These are phyloP conservation scores for Sporothrix schenckii DNA, from an alignment of 2,329 filamentous ascomycete genomes.

Conservation along the genomic window DNA sequence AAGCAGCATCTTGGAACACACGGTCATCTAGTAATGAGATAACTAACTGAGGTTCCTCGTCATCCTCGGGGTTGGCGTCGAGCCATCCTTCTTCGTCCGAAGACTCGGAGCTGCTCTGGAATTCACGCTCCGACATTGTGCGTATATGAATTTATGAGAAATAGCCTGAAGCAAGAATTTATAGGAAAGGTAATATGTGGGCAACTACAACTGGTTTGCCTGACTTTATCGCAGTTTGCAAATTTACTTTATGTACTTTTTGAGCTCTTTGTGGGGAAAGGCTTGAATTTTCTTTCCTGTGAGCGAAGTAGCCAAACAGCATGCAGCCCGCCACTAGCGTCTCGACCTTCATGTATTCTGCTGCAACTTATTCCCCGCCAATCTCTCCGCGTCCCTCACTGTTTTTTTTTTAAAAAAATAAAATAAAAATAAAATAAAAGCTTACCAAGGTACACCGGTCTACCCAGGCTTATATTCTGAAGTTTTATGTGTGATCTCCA, in stretches of 20 bases:
- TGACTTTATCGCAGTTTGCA: not conserved
- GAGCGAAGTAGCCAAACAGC: slow-evolving; percentile 6
- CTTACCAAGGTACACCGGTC: not conserved
- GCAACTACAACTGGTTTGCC: not conserved
- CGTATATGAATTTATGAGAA: not conserved
- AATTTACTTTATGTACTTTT: slow-evolving; percentile 12
- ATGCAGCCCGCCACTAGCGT: slow-evolving; percentile 29
- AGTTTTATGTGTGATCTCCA: not conserved
- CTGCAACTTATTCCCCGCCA: not conserved
- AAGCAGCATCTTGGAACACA: slow-evolving; percentile 63
- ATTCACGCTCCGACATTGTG: slow-evolving; percentile 32
- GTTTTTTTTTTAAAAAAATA: too few relatives aligned
- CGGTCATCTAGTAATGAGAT: slow-evolving; percentile 69
- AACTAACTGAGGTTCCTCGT: slow-evolving; percentile 63
- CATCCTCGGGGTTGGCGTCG: slow-evolving; percentile 53
- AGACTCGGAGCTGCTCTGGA: slow-evolving; percentile 43
- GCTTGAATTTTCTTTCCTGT: slow-evolving; percentile 29
- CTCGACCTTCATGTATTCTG: not conserved
- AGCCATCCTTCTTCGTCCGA: slow-evolving; percentile 46
- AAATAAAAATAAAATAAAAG: too few relatives aligned
- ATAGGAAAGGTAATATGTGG: not conserved
- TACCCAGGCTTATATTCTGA: not conserved
- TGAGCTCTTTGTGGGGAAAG: not conserved
- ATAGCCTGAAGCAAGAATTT: not conserved
- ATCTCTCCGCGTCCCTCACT: too few relatives aligned